Conservation (phyloP, 768 basidiomycete species). For the Trametes cinnabarina region DNA sequence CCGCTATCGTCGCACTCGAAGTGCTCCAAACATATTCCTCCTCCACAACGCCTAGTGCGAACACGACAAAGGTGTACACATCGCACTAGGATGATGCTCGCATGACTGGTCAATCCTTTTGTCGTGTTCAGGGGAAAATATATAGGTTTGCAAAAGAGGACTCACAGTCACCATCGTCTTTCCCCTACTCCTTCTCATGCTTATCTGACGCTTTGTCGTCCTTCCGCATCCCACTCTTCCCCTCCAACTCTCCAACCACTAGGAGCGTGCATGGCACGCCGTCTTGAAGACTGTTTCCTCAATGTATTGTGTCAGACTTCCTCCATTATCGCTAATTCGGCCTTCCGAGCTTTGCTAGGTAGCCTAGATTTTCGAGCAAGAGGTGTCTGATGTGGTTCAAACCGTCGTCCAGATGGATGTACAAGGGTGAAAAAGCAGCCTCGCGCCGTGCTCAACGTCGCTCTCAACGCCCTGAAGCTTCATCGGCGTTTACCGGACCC, state of each 20-base stretch:
- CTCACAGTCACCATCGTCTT: neutral
- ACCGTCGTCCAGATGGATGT: slow-evolving; percentile 11
- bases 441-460: slow-evolving; percentile 8
- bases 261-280: neutral
- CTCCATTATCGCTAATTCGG: too few species aligned
- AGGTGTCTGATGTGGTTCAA: too few species aligned
- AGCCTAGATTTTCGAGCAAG: too few species aligned
- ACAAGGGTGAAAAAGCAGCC: slow-evolving; percentile 5
- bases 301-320: too few species aligned
- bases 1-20: slow-evolving; percentile 3
- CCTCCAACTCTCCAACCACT: neutral
- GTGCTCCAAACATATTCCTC: neutral
- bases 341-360: too few species aligned
- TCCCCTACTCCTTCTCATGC: neutral
- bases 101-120: neutral
- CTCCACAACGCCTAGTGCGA: neutral
- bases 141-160: neutral
- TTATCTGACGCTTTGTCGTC: neutral
- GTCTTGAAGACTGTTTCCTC: too few species aligned
- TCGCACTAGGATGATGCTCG: too few species aligned
- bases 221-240: neutral
- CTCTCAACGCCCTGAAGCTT: slow-evolving; percentile 13
- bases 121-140: neutral
- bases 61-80: neutral
- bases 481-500: slow-evolving; percentile 12